Percentiles rank a stretch among this genome's conserved stretches.
These are phyloP conservation scores for Oenanthe javanica DNA, from an alignment of 140 eudicot species.

Conservation along the genomic window DNA sequence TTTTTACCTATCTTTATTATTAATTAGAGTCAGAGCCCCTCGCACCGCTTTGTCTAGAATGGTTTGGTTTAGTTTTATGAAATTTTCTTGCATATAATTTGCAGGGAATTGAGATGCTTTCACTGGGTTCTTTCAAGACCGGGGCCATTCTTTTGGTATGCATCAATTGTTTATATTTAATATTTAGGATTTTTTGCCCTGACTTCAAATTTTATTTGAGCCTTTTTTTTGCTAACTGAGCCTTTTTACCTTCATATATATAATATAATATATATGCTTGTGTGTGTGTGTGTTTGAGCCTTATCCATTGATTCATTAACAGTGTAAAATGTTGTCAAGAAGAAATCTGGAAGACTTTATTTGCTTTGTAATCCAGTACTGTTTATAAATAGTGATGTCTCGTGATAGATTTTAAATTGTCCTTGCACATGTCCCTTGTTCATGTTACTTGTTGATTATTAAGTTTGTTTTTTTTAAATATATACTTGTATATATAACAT, in stretches of 20 bases:
- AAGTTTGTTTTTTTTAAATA: not conserved
- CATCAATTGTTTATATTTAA: not conserved
- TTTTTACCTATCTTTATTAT: not conserved
- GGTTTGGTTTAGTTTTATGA: not conserved
- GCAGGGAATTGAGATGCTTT: conserved; percentile 97
- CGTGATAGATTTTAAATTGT: not conserved
- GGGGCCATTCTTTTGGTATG: conserved; percentile 96
- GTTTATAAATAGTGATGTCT: not conserved
- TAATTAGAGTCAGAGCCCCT: not conserved
- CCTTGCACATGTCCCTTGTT: not conserved
- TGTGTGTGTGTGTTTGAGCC: not conserved
- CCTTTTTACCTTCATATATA: not conserved
- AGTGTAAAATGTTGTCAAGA: not conserved
- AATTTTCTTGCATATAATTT: conserved; percentile 1
- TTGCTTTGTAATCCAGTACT: not conserved
- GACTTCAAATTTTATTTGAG: not conserved
- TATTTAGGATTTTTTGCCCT: not conserved
- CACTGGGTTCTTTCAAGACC: conserved; percentile 92
- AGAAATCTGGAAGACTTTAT: not conserved
- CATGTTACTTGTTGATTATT: not conserved
- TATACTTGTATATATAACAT: not conserved
- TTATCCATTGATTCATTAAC: not conserved
- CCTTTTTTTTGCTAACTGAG: not conserved
- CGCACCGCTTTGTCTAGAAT: not conserved
- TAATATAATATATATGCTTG: not conserved